Evolutionary conservation across 176 grass and related monocot species (phyloP).

Genomic region (Ampelocalamus luodianensis): DNA sequence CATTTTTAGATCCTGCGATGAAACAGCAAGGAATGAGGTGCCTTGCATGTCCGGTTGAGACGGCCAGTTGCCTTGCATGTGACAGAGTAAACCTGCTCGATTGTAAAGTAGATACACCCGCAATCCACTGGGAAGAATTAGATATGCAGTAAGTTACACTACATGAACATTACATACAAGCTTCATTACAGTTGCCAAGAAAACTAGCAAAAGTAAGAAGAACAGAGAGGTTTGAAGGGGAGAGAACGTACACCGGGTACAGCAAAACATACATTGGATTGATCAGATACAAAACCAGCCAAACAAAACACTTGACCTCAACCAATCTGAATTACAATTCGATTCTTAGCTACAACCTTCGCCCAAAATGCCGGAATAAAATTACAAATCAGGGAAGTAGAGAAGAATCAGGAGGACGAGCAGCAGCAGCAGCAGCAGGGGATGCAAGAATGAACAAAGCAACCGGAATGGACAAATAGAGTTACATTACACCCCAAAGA

Average conservation of each 20-base stretch:
- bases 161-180: not conserved
- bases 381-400: constrained; percentile 58
- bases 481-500: constrained; percentile 49
- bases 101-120: not conserved
- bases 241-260: not conserved
- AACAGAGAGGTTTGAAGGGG: not conserved
- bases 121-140: not conserved
- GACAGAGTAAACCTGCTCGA: not conserved
- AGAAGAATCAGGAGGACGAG: constrained; percentile 32
- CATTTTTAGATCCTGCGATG: constrained; percentile 5
- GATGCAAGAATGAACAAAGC: constrained; percentile 47
- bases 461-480: constrained; percentile 47
- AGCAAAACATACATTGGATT: constrained; percentile 32
- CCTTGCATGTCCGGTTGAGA: constrained; percentile 36
- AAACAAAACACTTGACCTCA: constrained; percentile 50
- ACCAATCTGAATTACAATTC: constrained; percentile 60
- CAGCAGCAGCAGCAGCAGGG: constrained; percentile 21
- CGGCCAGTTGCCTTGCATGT: constrained; percentile 27
- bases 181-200: constrained; percentile 2
- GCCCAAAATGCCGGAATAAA: constrained; percentile 55
- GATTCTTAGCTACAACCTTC: constrained; percentile 61
- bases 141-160: not conserved
- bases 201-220: not conserved
- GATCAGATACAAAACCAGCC: constrained; percentile 42
- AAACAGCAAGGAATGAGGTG: constrained; percentile 45